phyloP scores from a whole-genome alignment of 176 grass and related monocot species.

The Thalia dealbata region DNA sequence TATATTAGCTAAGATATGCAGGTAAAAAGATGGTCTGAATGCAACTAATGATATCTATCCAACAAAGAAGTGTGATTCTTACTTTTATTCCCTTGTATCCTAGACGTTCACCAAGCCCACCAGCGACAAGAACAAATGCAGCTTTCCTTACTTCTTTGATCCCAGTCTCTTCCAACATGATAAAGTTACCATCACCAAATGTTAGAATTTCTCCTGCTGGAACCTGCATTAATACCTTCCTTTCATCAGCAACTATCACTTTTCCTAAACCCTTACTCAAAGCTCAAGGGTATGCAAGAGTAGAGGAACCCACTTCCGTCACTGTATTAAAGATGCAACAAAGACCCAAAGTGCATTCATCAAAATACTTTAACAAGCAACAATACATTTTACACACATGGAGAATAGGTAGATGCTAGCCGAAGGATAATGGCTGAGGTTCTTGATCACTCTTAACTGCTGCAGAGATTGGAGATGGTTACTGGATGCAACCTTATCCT shows the following conservation, averaged over 20 bases:
- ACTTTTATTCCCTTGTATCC: conserved; percentile 99
- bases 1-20: background rate
- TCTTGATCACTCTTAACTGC: too few species aligned
- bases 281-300: background rate
- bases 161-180: conserved; percentile 66
- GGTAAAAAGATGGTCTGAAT: background rate
- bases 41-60: background rate
- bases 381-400: too few species aligned
- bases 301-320: background rate
- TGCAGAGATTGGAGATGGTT: too few species aligned
- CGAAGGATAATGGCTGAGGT: too few species aligned
- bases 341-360: too few species aligned
- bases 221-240: conserved; percentile 37
- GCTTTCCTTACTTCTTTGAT: conserved; percentile 65
- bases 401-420: too few species aligned
- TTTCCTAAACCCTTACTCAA: background rate
- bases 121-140: conserved; percentile 98
- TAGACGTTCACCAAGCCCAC: conserved; percentile 89
- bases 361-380: too few species aligned
- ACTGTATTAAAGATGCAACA: too few species aligned
- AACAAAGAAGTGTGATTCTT: background rate
- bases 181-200: conserved; percentile 69
- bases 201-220: conserved; percentile 72
- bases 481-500: background rate
- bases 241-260: background rate